A percentile compares a stretch with the other conserved stretches of the same genome.
Evolutionary conservation across 169 alveolate genomes (phyloP).

Genomic region (Cryptosporidium ryanae): DNA sequence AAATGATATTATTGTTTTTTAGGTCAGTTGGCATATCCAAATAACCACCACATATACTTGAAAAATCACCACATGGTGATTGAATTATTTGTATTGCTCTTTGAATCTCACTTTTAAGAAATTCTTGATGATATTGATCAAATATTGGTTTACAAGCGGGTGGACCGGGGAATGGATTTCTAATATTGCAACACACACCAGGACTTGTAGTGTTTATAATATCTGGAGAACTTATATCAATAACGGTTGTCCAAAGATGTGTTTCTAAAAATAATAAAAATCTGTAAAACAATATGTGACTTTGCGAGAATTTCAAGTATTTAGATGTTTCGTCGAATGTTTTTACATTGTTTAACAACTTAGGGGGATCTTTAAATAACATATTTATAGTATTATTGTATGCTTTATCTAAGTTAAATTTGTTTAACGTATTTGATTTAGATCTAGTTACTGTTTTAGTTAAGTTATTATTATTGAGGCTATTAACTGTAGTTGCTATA

Average conservation of each 20-base stretch:
- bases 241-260: conserved; percentile 70
- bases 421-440: no score
- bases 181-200: conserved; percentile 67
- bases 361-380: conserved; percentile 38
- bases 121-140: conserved; percentile 39
- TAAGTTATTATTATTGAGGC: no score
- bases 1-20: no score
- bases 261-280: conserved; percentile 54
- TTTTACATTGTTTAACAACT: conserved; percentile 27
- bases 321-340: conserved; percentile 35
- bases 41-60: conserved; percentile 67
- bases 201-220: conserved; percentile 34
- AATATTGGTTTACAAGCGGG: conserved; percentile 72
- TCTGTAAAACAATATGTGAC: conserved; percentile 55
- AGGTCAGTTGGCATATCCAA: conserved; percentile 17
- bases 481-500: no score
- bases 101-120: conserved; percentile 31
- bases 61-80: conserved; percentile 64
- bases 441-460: no score
- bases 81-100: conserved; percentile 69
- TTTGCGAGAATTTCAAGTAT: conserved; percentile 38
- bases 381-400: background rate
- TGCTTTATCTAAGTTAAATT: no score
- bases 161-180: conserved; percentile 71
- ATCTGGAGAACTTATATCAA: conserved; percentile 71